Percentiles rank a stretch among this genome's conserved stretches.
These are phyloP conservation scores for Tolypocladium guangdongense DNA, from an alignment of 2,329 filamentous ascomycete species.

Conservation along the genomic window DNA sequence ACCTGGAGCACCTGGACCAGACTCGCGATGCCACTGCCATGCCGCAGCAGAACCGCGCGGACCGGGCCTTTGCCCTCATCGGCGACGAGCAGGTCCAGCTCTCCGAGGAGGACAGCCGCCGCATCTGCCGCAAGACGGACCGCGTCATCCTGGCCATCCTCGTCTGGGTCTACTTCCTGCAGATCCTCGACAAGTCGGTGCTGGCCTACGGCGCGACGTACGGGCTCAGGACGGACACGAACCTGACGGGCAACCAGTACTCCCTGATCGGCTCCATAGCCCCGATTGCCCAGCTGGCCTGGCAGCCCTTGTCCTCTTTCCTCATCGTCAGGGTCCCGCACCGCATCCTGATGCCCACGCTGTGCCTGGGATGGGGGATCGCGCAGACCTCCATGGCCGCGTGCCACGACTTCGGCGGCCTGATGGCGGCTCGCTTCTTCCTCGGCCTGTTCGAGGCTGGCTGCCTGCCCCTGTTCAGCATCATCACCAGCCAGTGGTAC, in stretches of 20 bases:
- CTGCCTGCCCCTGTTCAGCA: slow-evolving; percentile 34
- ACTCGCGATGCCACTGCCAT: not conserved
- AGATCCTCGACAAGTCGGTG: slow-evolving; percentile 47
- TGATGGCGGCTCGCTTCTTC: slow-evolving; percentile 38
- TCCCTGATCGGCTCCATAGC: slow-evolving; percentile 46
- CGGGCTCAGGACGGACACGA: slow-evolving; percentile 36
- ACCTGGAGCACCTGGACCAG: not conserved
- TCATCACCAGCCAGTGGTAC: slow-evolving; percentile 39
- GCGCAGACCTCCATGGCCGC: slow-evolving; percentile 34
- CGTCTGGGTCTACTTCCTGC: slow-evolving; percentile 48
- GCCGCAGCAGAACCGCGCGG: not conserved
- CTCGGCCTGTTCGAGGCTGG: slow-evolving; percentile 39
- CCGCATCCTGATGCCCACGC: slow-evolving; percentile 42
- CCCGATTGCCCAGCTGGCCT: slow-evolving; percentile 48
- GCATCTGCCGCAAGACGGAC: slow-evolving; percentile 52
- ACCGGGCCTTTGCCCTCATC: slow-evolving; percentile 2
- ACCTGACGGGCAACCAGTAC: slow-evolving; percentile 42
- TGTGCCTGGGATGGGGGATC: slow-evolving; percentile 34
- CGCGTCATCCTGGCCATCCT: slow-evolving; percentile 43
- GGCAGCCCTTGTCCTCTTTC: slow-evolving; percentile 48
- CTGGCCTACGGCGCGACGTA: slow-evolving; percentile 48
- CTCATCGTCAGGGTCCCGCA: slow-evolving; percentile 52
- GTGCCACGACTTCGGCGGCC: slow-evolving; percentile 33
- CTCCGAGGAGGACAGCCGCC: slow-evolving; percentile 14
- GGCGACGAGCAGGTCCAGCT: slow-evolving; percentile 4